Conservation (phyloP, 352 stramenopile species). For the Phytophthora megakarya region DNA sequence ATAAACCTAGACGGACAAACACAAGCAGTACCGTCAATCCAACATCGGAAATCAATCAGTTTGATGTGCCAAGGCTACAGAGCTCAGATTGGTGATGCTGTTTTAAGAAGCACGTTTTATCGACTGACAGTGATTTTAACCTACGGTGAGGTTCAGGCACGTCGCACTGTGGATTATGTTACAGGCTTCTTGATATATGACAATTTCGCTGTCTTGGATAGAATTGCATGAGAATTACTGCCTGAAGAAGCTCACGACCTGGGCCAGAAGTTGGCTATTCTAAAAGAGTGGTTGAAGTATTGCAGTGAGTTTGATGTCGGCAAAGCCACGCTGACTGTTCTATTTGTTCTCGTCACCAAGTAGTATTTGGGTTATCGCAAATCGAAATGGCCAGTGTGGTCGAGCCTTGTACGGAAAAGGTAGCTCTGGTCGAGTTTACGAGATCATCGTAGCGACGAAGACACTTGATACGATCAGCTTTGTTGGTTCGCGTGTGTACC, state of each 20-base stretch:
- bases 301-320: too few species aligned
- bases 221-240: constrained; percentile 16
- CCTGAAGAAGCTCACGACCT: neutral
- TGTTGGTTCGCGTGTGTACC: neutral
- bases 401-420: too few species aligned
- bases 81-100: too few species aligned
- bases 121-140: constrained; percentile 14
- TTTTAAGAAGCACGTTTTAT: constrained; percentile 20
- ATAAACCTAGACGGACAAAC: constrained; percentile 10
- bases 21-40: constrained; percentile 10
- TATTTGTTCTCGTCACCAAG: too few species aligned
- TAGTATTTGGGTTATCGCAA: too few species aligned
- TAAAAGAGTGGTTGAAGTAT: constrained; percentile 18
- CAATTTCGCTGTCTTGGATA: constrained; percentile 13
- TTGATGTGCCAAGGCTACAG: neutral
- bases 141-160: constrained; percentile 9
- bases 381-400: too few species aligned
- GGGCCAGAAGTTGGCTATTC: neutral
- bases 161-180: constrained; percentile 33
- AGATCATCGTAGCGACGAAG: neutral
- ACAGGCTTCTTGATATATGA: constrained; percentile 37
- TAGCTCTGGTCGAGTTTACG: too few species aligned
- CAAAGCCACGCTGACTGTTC: too few species aligned
- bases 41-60: neutral
- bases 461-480: neutral